Conservation (phyloP, 2,329 filamentous ascomycete species). For the Beauveria pseudobassiana region DNA sequence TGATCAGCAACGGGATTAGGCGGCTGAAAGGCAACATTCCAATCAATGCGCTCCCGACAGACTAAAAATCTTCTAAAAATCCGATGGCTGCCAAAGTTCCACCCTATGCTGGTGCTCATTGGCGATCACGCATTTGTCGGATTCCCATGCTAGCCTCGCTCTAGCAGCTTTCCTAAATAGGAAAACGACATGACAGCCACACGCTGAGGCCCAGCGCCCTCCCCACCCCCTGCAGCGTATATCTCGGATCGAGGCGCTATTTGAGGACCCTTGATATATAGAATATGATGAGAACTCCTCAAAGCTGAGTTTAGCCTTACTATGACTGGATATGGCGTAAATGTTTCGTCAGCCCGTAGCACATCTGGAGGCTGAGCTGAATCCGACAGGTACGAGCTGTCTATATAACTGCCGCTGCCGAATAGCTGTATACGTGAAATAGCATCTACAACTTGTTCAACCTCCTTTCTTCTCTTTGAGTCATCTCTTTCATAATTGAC, state of each 20-base stretch:
- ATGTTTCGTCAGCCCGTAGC: not conserved
- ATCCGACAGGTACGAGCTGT: conserved; percentile 1
- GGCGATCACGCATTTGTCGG: conserved; percentile 2
- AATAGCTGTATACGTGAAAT: not conserved
- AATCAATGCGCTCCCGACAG: not conserved
- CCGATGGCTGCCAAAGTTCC: not conserved
- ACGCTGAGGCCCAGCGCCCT: not conserved
- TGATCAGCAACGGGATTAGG: no score
- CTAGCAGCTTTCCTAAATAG: not conserved
- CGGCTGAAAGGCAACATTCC: not conserved
- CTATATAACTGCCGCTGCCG: not conserved
- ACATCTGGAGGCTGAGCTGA: not conserved
- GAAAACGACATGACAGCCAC: conserved; percentile 4
- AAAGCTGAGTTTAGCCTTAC: not conserved
- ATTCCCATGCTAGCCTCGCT: not conserved
- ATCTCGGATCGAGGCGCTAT: not conserved
- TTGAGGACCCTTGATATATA: not conserved
- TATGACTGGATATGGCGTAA: not conserved
- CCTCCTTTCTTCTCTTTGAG: not conserved
- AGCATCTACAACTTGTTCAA: no score
- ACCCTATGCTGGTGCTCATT: not conserved
- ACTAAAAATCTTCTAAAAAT: not conserved
- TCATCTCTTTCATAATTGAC: not conserved
- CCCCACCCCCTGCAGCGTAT: not conserved
- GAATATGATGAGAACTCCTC: not conserved